Evolutionary conservation across 2,329 filamentous ascomycete species (phyloP).

Genomic region (Colletotrichum australisinense): DNA sequence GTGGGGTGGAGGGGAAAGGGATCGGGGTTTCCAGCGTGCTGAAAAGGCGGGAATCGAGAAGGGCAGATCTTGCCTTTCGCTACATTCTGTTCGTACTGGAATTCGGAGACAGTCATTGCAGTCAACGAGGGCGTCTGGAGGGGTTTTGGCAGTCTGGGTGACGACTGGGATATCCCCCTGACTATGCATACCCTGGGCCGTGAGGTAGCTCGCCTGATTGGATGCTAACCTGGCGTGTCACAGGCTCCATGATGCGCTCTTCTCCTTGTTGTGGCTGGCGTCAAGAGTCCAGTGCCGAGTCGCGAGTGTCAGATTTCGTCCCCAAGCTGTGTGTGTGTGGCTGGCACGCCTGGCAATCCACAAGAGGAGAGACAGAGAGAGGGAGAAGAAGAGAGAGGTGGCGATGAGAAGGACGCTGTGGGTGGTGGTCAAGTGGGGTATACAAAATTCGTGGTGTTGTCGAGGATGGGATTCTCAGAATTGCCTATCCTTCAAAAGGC

Average conservation of each 20-base stretch:
- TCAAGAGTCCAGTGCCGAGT: background rate
- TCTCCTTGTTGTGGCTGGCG: background rate
- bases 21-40: background rate
- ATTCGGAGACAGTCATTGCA: background rate
- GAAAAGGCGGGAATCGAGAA: background rate
- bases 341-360: too few relatives aligned
- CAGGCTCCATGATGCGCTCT: background rate
- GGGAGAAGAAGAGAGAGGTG: background rate
- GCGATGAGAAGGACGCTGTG: background rate
- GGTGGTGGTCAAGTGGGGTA: background rate
- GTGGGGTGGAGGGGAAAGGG: background rate
- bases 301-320: background rate
- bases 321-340: too few relatives aligned
- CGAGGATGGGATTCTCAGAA: conserved; percentile 24
- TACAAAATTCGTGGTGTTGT: conserved; percentile 6
- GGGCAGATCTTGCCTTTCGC: background rate
- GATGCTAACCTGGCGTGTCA: too few relatives aligned
- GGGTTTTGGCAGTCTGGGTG: background rate
- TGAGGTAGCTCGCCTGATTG: too few relatives aligned
- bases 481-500: conserved; percentile 8
- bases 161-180: background rate
- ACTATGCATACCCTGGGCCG: background rate
- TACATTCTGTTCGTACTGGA: background rate
- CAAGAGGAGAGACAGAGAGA: background rate
- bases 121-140: background rate